Evolutionary conservation across 2,329 filamentous ascomycete species (phyloP).

Genomic region (Ceratocystis cacaofunesta): DNA sequence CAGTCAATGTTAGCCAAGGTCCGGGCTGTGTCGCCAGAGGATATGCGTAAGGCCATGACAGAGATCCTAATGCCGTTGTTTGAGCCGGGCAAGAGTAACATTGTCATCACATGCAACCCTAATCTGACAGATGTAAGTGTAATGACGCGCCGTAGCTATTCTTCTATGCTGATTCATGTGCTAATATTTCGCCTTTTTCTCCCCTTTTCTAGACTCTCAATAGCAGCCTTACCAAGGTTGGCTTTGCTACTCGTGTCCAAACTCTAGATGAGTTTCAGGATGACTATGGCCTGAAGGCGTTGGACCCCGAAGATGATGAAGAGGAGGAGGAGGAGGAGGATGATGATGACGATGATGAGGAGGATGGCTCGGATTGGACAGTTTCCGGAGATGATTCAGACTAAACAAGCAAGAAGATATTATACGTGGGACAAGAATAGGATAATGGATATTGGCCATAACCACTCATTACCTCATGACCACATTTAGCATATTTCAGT

Average conservation of each 20-base stretch:
- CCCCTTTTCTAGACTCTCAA: slow-evolving; percentile 46
- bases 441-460: neutral
- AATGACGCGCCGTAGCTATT: neutral
- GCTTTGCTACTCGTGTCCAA: slow-evolving; percentile 65
- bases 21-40: slow-evolving; percentile 55
- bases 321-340: slow-evolving; percentile 45
- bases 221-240: slow-evolving; percentile 56
- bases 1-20: slow-evolving; percentile 63
- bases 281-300: slow-evolving; percentile 65
- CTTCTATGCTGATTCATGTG: neutral
- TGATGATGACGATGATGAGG: slow-evolving; percentile 34
- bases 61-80: slow-evolving; percentile 71
- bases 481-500: no score
- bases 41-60: slow-evolving; percentile 60
- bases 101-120: slow-evolving; percentile 77
- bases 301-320: slow-evolving; percentile 44
- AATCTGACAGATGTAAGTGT: slow-evolving; percentile 65
- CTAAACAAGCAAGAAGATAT: neutral
- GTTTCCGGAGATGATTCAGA: slow-evolving; percentile 10
- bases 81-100: slow-evolving; percentile 61
- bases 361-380: slow-evolving; percentile 20
- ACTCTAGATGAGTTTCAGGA: slow-evolving; percentile 71
- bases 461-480: slow-evolving; percentile 7
- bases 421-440: neutral
- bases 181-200: slow-evolving; percentile 4